phyloP scores from a whole-genome alignment of 371 early-diverging fungal species.

The Sporodiniella umbellata region DNA sequence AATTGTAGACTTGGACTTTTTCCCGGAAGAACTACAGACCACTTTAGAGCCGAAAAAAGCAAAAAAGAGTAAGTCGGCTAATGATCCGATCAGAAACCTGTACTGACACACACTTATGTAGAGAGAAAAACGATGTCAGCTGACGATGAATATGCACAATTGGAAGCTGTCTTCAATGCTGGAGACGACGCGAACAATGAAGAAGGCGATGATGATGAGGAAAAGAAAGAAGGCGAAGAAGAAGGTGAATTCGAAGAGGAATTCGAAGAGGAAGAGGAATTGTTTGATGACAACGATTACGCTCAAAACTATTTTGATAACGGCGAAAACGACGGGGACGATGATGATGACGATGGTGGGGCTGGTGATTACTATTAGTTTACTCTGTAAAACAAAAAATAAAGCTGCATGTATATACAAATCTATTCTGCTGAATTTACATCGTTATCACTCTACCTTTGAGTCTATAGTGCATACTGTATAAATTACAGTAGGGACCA shows the following conservation, averaged over 20 bases:
- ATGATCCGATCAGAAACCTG: too few species aligned
- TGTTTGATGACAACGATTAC: conserved; percentile 53
- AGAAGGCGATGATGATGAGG: conserved; percentile 19
- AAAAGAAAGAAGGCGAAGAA: conserved; percentile 31
- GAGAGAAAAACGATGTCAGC: conserved; percentile 20
- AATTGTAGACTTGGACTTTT: conserved; percentile 41
- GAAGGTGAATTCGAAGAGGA: conserved; percentile 31
- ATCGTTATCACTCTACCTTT: too few species aligned
- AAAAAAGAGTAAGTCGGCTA: conserved; percentile 31
- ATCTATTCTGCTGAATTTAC: too few species aligned
- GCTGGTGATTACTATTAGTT: conserved; percentile 15
- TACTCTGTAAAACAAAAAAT: background rate
- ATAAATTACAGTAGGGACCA: too few species aligned
- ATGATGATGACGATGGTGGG: conserved; percentile 46
- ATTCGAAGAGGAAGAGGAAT: conserved; percentile 52
- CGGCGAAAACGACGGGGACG: conserved; percentile 47
- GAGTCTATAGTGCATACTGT: too few species aligned
- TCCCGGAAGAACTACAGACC: conserved; percentile 48
- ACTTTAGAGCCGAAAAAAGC: conserved; percentile 39
- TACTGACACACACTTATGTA: too few species aligned
- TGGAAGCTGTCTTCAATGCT: conserved; percentile 34
- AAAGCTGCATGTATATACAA: too few species aligned
- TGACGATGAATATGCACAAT: conserved; percentile 22
- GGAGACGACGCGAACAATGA: conserved; percentile 28
- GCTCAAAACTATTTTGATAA: conserved; percentile 55